Percentiles rank a stretch among this genome's conserved stretches.
Evolutionary conservation across 2,329 filamentous ascomycete genomes (phyloP).

Genomic region (Trichoderma pleuroti): DNA sequence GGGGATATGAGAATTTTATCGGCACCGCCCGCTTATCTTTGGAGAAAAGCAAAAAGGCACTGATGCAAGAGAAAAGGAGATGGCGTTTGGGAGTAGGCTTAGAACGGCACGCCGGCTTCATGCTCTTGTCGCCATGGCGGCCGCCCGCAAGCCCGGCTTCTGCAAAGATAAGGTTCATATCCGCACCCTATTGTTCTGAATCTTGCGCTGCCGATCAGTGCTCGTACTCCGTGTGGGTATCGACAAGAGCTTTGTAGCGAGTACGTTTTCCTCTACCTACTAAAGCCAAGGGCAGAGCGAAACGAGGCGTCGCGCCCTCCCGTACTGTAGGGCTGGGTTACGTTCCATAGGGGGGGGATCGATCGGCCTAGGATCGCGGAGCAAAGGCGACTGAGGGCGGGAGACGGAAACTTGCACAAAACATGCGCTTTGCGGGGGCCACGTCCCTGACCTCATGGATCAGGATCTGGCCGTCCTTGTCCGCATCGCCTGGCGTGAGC

Average conservation of each 20-base stretch:
- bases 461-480: slow-evolving; percentile 46
- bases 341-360: neutral
- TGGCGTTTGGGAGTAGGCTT: neutral
- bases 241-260: neutral
- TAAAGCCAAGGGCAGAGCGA: neutral
- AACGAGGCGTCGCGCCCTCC: neutral
- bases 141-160: neutral
- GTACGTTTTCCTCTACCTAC: neutral
- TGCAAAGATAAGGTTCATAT: slow-evolving; percentile 9
- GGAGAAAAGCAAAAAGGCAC: neutral
- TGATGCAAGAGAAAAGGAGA: neutral
- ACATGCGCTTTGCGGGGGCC: slow-evolving; percentile 93
- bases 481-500: slow-evolving; percentile 43
- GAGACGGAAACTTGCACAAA: slow-evolving; percentile 87
- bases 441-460: slow-evolving; percentile 79
- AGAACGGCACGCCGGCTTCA: neutral
- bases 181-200: neutral
- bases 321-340: slow-evolving; percentile 10
- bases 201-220: neutral
- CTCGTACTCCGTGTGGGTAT: slow-evolving; percentile 6
- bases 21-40: neutral
- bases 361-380: slow-evolving; percentile 27
- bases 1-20: neutral
- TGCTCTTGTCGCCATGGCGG: slow-evolving; percentile 4
- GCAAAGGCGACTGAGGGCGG: slow-evolving; percentile 80